Evolutionary conservation across 371 early-diverging fungal genomes (phyloP), one percentile per base, ranked within the genome.

Genomic region (Rhizomucor pusillus): DNA sequence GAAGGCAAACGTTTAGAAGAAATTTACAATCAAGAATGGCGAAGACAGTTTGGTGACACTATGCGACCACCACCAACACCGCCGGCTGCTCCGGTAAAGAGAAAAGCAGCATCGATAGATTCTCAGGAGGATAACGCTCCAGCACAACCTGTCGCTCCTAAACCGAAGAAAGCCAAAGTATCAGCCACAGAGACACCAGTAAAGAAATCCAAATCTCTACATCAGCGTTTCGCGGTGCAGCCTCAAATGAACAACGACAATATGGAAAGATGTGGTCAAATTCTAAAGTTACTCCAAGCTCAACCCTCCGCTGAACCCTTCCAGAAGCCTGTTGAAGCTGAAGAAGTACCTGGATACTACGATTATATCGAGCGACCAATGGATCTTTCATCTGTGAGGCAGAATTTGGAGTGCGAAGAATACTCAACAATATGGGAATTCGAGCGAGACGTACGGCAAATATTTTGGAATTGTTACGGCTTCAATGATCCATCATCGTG

Each of bases 361-460:
- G 81, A 86, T 1, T 77, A 98, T 36, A 88, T 99, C 62, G 95
- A 90, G 46, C 57, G 86, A 46, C 99, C 99, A 4, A 99, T 99
- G 99, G 99, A 99, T 61, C 52, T 98, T 25, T 77, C 83, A 16
- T 93, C 98, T 0, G 86, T 99, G 35, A 81, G 83, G 50, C 76
- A 73, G 33, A 92, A 89, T 37, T 63, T 98, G 5, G 91, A 93
- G 9, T 34, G 56, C 1, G 66, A 61, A 35, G 46, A 57, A 41
- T 88, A 87, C 43, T 16, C 65, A 1, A 65, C 60, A 0, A 60
- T 82, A 9, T 69, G 76, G 49, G 71, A 73, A 1, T 80, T 87
- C 56, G 81, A 81, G 39, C 66, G 65, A 0, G 88, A 87, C 57
- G 66, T 88, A 1, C 69, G 77, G 24, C 75, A 86, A 35, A 81